A percentile compares a stretch with the other conserved stretches of the same genome.
These are phyloP conservation scores for Coemansia sp. DNA, from an alignment of 192 early-diverging fungal species.

Conservation along the genomic window DNA sequence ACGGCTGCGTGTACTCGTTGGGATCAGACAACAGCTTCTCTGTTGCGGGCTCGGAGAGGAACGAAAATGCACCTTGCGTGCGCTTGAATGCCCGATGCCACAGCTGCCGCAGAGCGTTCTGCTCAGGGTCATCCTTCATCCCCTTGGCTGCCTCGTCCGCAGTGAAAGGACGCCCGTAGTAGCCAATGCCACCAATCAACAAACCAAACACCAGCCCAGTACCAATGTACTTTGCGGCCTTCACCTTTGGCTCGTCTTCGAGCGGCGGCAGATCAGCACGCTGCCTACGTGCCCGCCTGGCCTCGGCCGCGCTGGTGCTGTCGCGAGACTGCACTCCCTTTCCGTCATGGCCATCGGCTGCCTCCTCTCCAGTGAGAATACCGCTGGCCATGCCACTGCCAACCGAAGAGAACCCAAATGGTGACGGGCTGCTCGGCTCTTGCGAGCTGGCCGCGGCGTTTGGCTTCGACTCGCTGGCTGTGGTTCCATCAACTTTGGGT, in stretches of 20 bases:
- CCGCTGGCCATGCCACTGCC: conserved; percentile 48
- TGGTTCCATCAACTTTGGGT: neutral
- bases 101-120: conserved; percentile 35
- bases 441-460: conserved; percentile 2
- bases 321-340: conserved; percentile 12
- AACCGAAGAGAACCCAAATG: conserved; percentile 44
- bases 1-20: conserved; percentile 79
- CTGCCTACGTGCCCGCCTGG: conserved; percentile 50
- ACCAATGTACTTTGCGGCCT: conserved; percentile 43
- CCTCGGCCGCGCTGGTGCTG: conserved; percentile 42
- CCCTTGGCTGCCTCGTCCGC: conserved; percentile 33
- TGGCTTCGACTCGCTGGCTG: neutral
- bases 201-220: conserved; percentile 44
- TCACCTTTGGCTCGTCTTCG: conserved; percentile 47
- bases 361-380: conserved; percentile 25
- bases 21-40: conserved; percentile 88
- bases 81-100: conserved; percentile 38
- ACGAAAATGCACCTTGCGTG: conserved; percentile 18
- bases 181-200: conserved; percentile 41
- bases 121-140: conserved; percentile 35
- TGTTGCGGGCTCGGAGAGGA: conserved; percentile 65
- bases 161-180: conserved; percentile 45
- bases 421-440: conserved; percentile 24
- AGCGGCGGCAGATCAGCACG: conserved; percentile 52
- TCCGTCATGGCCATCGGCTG: conserved; percentile 1